phyloP scores from a whole-genome alignment of 345 rosid genomes.

The Atalantia buxifolia region DNA sequence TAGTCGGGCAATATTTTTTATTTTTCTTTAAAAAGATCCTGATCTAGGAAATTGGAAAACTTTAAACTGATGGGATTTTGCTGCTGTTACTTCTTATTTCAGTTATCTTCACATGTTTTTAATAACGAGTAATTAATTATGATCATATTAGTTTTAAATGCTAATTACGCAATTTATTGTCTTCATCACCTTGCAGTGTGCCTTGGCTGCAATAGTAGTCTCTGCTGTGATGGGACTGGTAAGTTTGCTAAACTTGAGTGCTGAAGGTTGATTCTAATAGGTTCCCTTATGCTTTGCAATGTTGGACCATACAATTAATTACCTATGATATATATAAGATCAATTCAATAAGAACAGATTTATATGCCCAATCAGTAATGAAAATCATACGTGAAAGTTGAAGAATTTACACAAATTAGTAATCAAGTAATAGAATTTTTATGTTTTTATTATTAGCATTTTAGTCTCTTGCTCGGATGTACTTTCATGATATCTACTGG shows the following conservation, averaged over 20 bases:
- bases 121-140: neutral
- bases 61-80: neutral
- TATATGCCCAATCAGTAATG: neutral
- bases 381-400: neutral
- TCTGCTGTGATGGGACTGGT: slow-evolving; percentile 97
- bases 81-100: neutral
- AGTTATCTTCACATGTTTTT: neutral
- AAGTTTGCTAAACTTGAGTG: slow-evolving; percentile 27
- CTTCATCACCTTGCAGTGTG: slow-evolving; percentile 62
- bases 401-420: neutral
- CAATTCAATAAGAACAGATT: neutral
- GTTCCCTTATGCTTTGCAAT: neutral
- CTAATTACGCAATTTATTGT: slow-evolving; percentile 24
- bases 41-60: neutral
- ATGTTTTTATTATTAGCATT: neutral
- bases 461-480: neutral
- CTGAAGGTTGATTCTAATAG: neutral
- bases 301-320: neutral
- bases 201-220: slow-evolving; percentile 90
- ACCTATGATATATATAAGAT: neutral
- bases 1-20: neutral
- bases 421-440: neutral
- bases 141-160: slow-evolving; percentile 9
- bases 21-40: neutral
- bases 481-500: neutral